Percentiles rank a stretch among this genome's conserved stretches.
Conservation (phyloP, 805 yeast species). For the Sugiyamaella chiloensis region DNA sequence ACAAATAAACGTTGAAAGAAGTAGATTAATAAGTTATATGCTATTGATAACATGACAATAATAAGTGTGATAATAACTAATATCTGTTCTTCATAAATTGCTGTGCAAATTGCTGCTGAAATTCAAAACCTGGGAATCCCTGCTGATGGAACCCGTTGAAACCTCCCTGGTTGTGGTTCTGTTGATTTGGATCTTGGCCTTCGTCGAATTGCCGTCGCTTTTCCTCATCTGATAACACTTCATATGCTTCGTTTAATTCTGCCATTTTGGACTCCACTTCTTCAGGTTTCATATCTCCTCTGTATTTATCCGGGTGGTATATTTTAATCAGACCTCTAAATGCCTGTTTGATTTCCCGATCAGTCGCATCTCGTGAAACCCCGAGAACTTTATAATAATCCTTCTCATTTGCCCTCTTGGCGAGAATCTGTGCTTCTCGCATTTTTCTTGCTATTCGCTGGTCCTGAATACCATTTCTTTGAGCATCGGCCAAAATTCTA, state of each 20-base stretch:
- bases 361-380: slow-evolving; percentile 62
- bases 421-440: slow-evolving; percentile 22
- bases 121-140: slow-evolving; percentile 12
- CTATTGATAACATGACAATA: too few relatives aligned
- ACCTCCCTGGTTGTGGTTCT: slow-evolving; percentile 6
- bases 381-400: slow-evolving; percentile 82
- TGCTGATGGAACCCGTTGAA: slow-evolving; percentile 12
- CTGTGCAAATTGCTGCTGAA: slow-evolving; percentile 15
- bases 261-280: slow-evolving; percentile 83
- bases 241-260: slow-evolving; percentile 90
- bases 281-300: slow-evolving; percentile 61
- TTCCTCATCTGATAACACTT: slow-evolving; percentile 67
- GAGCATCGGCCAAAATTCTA: slow-evolving; percentile 18
- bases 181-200: slow-evolving; percentile 42
- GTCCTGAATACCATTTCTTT: slow-evolving; percentile 19
- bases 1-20: too few relatives aligned
- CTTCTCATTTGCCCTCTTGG: slow-evolving; percentile 40
- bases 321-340: slow-evolving; percentile 73
- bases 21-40: too few relatives aligned
- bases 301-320: slow-evolving; percentile 91
- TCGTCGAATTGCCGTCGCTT: slow-evolving; percentile 61
- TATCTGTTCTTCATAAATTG: slow-evolving; percentile 11
- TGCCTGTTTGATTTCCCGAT: slow-evolving; percentile 72
- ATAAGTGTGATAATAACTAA: too few relatives aligned
- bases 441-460: slow-evolving; percentile 20